A percentile compares a stretch with the other conserved stretches of the same genome.
Conservation (phyloP, 148 eudicot species). For the Persicaria tinctoria region DNA sequence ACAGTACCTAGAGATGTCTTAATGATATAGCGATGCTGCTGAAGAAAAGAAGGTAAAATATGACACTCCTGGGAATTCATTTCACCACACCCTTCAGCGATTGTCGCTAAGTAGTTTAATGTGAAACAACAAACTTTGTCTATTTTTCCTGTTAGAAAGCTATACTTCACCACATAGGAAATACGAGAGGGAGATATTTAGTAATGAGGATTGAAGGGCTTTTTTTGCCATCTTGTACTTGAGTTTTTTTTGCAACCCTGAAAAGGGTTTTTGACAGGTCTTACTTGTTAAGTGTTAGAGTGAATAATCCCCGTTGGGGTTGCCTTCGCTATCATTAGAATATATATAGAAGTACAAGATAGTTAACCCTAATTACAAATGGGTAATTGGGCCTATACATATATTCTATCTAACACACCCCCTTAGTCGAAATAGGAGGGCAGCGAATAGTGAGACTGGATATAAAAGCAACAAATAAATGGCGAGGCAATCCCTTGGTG, state of each 20-base stretch:
- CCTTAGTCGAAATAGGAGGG: too few relatives aligned
- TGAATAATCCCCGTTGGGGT: too few relatives aligned
- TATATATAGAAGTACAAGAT: too few relatives aligned
- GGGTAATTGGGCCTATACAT: too few relatives aligned
- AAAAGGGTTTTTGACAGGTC: background rate
- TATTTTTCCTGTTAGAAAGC: background rate
- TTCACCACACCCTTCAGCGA: background rate
- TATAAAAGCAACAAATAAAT: too few relatives aligned
- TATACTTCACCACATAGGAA: background rate
- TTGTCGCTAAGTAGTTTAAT: background rate
- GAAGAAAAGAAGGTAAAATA: background rate
- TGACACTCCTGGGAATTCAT: background rate
- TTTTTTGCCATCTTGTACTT: background rate
- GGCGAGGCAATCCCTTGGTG: too few relatives aligned
- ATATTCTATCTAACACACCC: too few relatives aligned
- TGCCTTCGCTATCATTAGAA: too few relatives aligned
- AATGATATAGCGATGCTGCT: background rate
- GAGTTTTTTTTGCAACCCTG: background rate
- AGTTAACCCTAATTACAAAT: too few relatives aligned
- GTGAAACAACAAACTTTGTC: background rate
- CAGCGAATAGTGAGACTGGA: too few relatives aligned
- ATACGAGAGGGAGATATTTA: background rate
- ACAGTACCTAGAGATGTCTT: constrained; percentile 33
- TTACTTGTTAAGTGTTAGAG: background rate
- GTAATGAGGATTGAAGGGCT: background rate